Conservation (phyloP, 352 stramenopile species). For the Globisporangium ultimum region DNA sequence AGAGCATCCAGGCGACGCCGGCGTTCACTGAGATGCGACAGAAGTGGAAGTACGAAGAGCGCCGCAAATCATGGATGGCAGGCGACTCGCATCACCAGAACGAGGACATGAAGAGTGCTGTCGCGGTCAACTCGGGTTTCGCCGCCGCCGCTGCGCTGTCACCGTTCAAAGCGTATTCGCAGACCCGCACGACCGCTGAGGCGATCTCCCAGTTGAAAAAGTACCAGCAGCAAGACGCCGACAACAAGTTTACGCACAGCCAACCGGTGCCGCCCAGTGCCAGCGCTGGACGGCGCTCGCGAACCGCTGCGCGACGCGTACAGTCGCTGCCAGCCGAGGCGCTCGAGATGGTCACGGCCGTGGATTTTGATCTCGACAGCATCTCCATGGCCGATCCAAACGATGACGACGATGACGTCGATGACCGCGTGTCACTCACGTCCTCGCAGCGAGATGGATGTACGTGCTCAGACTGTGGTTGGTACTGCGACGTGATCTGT, state of each 20-base stretch:
- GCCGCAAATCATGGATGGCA: slow-evolving; percentile 74
- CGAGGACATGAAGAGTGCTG: slow-evolving; percentile 8
- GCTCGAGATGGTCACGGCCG: slow-evolving; percentile 38
- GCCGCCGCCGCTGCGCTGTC: slow-evolving; percentile 17
- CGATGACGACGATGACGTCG: slow-evolving; percentile 31
- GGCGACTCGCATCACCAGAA: slow-evolving; percentile 34
- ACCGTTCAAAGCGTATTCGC: slow-evolving; percentile 29
- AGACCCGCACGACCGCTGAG: slow-evolving; percentile 23
- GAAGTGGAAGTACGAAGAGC: slow-evolving; percentile 55
- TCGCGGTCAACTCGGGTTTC: not conserved
- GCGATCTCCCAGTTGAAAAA: slow-evolving; percentile 14
- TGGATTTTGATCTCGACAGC: slow-evolving; percentile 83
- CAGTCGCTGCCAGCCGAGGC: slow-evolving; percentile 58
- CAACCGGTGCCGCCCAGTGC: slow-evolving; percentile 23
- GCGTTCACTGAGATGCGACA: slow-evolving; percentile 45
- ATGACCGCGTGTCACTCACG: slow-evolving; percentile 66
- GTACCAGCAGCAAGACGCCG: slow-evolving; percentile 10
- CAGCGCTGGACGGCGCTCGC: slow-evolving; percentile 10
- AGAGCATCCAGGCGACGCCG: slow-evolving; percentile 43
- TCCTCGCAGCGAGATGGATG: slow-evolving; percentile 73
- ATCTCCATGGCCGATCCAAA: slow-evolving; percentile 66
- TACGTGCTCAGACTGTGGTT: slow-evolving; percentile 28
- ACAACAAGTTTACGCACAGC: slow-evolving; percentile 19
- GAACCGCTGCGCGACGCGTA: slow-evolving; percentile 38
- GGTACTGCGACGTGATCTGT: too few species aligned